Evolutionary conservation across 495 filamentous ascomycete genomes (phyloP).

Genomic region (Hyphodiscus hymeniophilus): DNA sequence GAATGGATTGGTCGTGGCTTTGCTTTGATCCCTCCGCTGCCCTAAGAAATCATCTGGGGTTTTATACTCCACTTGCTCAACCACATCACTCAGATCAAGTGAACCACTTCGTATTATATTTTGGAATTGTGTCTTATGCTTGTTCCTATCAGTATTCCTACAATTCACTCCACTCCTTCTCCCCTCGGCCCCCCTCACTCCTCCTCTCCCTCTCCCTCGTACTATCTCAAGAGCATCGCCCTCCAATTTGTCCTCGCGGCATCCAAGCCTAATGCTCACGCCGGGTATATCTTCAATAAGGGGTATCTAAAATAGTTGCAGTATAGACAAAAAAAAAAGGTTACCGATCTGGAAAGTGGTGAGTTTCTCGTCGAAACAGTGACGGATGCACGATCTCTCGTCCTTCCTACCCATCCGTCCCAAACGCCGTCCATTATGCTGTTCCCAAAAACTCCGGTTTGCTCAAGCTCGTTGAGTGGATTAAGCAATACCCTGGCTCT

Average conservation of each 20-base stretch:
- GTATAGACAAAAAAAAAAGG: slow-evolving; percentile 23
- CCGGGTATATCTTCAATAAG: slow-evolving; percentile 8
- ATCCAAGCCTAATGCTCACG: not conserved
- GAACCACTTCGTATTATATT: no score
- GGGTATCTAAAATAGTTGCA: slow-evolving; percentile 17
- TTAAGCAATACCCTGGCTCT: not conserved
- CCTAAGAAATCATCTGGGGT: no score
- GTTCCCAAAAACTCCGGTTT: not conserved
- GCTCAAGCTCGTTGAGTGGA: not conserved
- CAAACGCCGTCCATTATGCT: not conserved
- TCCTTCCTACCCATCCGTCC: not conserved
- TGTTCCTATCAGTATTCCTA: no score
- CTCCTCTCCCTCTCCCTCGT: not conserved
- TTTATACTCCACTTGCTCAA: no score
- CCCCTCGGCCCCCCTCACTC: not conserved
- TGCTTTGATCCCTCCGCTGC: no score
- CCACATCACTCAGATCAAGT: no score
- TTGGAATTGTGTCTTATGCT: no score
- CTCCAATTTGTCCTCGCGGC: not conserved
- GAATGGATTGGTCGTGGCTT: no score
- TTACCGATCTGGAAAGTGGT: slow-evolving; percentile 2
- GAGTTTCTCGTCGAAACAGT: not conserved
- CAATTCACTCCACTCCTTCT: no score
- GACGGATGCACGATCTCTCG: not conserved
- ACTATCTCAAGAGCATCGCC: not conserved